Percentiles rank a stretch among this genome's conserved stretches.
phyloP scores from a whole-genome alignment of 768 basidiomycete species.

The Fomitopsis serialis region DNA sequence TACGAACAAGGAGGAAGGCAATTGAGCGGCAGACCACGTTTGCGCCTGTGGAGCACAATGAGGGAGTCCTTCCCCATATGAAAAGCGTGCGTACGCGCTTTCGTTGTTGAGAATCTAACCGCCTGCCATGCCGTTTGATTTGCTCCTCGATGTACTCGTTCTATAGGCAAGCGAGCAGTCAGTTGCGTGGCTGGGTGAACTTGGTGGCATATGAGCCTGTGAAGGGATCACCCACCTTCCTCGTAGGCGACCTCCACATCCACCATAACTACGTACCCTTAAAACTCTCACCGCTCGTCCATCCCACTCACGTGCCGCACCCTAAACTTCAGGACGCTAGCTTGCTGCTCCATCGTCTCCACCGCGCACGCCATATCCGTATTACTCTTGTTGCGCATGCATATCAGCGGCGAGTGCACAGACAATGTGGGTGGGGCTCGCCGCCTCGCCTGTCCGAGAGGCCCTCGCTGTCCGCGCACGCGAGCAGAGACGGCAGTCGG shows the following conservation, averaged over 20 bases:
- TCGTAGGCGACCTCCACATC: constrained; percentile 60
- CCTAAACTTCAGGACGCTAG: constrained; percentile 15
- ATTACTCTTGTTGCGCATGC: constrained; percentile 57
- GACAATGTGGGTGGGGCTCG: constrained; percentile 1
- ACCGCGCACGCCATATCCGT: constrained; percentile 38
- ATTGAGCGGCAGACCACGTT: too few species aligned
- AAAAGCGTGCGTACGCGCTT: constrained; percentile 56
- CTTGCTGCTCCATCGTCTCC: constrained; percentile 8
- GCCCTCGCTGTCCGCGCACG: constrained; percentile 37
- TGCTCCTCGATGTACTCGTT: constrained; percentile 99
- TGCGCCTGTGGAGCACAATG: constrained; percentile 48
- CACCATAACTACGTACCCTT: constrained; percentile 62
- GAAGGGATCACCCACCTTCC: constrained; percentile 44
- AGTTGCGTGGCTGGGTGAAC: too few species aligned
- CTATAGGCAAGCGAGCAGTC: too few species aligned
- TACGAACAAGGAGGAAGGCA: too few species aligned
- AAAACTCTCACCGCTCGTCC: constrained; percentile 71
- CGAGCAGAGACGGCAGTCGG: constrained; percentile 76
- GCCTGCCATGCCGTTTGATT: constrained; percentile 93
- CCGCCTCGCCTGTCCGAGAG: constrained; percentile 19
- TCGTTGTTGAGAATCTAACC: constrained; percentile 94
- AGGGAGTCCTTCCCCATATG: not conserved
- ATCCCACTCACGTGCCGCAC: constrained; percentile 27
- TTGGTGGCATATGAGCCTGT: too few species aligned
- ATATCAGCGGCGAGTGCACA: constrained; percentile 29